Evolutionary conservation across 2,329 filamentous ascomycete genomes (phyloP).

Genomic region (Davidsoniella virescens): DNA sequence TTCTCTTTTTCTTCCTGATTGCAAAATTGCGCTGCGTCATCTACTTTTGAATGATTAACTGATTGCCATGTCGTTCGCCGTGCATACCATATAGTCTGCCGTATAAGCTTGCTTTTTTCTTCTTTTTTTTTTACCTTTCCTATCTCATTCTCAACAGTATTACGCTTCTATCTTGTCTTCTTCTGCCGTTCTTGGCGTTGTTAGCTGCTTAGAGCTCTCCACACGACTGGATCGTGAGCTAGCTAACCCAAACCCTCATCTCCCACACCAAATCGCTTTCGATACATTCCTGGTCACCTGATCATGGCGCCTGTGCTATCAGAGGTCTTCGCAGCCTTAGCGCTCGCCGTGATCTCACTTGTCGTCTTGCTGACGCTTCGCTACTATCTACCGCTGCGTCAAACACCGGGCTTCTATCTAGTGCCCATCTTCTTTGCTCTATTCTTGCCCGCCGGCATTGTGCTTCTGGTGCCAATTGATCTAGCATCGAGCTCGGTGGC

Average conservation of each 20-base stretch:
- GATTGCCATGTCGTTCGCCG: background rate
- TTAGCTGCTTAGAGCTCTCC: background rate
- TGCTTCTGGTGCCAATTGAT: conserved; percentile 88
- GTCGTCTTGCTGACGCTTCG: conserved; percentile 72
- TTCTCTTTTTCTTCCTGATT: too few species aligned
- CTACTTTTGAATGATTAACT: background rate
- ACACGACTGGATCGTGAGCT: background rate
- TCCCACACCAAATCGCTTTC: background rate
- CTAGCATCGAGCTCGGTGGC: conserved; percentile 70
- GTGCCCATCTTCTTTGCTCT: conserved; percentile 94
- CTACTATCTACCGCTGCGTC: conserved; percentile 77
- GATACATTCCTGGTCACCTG: conserved; percentile 10
- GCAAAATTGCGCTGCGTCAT: too few species aligned
- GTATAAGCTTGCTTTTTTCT: background rate
- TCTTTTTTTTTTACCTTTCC: background rate
- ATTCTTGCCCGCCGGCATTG: conserved; percentile 76
- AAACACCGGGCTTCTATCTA: conserved; percentile 76
- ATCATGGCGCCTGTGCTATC: conserved; percentile 54
- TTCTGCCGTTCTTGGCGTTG: too few species aligned
- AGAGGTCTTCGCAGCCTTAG: conserved; percentile 56
- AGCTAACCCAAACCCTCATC: background rate
- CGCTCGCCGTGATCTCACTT: conserved; percentile 57
- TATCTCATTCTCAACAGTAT: too few species aligned
- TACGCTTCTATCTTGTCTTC: too few species aligned
- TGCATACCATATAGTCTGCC: too few species aligned